Evolutionary conservation across 768 basidiomycete genomes (phyloP), one percentile per base, ranked within the genome.

Genomic region (Cystobasidiopsis lactophilus): DNA sequence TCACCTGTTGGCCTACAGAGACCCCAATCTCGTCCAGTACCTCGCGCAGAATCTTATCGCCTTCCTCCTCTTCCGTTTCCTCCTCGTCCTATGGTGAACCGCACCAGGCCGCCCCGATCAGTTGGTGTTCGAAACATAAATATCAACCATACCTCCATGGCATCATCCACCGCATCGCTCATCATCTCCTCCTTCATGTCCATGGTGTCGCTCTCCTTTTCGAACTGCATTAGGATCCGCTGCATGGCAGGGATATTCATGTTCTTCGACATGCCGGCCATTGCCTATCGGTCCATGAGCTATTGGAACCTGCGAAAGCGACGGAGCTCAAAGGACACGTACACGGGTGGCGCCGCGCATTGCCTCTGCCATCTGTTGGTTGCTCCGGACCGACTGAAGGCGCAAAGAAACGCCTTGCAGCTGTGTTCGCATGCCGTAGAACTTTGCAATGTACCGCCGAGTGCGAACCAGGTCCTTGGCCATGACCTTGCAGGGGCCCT

Each of bases 111-210:
- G n/a, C n/a, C n/a, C n/a, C n/a, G n/a, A n/a, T n/a, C n/a, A n/a
- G n/a, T n/a, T n/a, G n/a, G n/a, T n/a, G n/a, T n/a, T n/a, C n/a
- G n/a, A n/a, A n/a, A 39, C 38, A 39, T 39, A 13, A 39, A 39
- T 39, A 19, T 13, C 13, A 39, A 39, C 7, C 33, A 16, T 16
- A 35, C 33, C 33, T 62, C 60, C 81, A 95, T 91, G 46, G 82
- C 89, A 61, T 95, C 91, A 67, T 96, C 93, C 16, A 96, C 82
- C 14, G 86, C 82, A 56, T 96, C 93, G 21, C 83, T 85, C 93
- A 95, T 98, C 84, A 96, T 95, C 66, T 93, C 91, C 69, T 95
- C 93, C 67, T 95, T 98, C 93, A 98, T 96, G 68, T 98, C 93
- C 93, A 98, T 98, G 69, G 80, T 85, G 3, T 85, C 78, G 60